These are phyloP conservation scores for Echinochloa phyllopogon DNA, from an alignment of 176 grass and related monocot species.

Conservation along the genomic window DNA sequence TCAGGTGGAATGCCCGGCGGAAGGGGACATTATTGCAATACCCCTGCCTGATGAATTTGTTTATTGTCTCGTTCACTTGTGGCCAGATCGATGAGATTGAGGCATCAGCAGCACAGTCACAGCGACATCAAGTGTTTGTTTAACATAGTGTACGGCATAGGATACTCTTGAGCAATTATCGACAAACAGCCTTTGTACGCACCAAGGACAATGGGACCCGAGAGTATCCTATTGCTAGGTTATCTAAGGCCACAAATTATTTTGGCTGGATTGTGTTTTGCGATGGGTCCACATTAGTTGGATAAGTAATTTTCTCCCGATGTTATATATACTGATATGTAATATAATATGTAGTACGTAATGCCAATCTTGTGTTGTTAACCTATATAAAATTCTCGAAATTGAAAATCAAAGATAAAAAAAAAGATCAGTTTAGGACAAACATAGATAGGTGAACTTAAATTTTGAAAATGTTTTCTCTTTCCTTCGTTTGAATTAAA, in stretches of 20 bases:
- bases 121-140: conserved; percentile 9
- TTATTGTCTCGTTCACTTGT: background rate
- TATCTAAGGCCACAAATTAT: background rate
- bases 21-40: conserved; percentile 34
- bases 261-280: background rate
- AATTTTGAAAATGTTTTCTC: too few relatives aligned
- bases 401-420: too few relatives aligned
- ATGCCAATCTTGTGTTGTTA: too few relatives aligned
- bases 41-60: background rate
- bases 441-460: too few relatives aligned
- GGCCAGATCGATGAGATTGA: conserved; percentile 5
- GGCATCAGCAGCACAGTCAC: conserved; percentile 17
- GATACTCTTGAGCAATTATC: conserved; percentile 7
- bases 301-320: background rate
- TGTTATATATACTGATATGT: too few relatives aligned
- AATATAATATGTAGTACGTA: too few relatives aligned
- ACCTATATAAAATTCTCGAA: too few relatives aligned
- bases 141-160: background rate
- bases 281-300: background rate
- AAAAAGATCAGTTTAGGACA: too few relatives aligned
- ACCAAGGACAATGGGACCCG: background rate
- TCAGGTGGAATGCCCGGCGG: conserved; percentile 22
- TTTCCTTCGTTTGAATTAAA: too few relatives aligned
- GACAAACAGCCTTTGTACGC: conserved; percentile 21
- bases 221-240: background rate